Percentiles rank a stretch among this genome's conserved stretches.
Evolutionary conservation across 1,139 yeast genomes (phyloP).

Genomic region (Geotrichum cucujoidarum): DNA sequence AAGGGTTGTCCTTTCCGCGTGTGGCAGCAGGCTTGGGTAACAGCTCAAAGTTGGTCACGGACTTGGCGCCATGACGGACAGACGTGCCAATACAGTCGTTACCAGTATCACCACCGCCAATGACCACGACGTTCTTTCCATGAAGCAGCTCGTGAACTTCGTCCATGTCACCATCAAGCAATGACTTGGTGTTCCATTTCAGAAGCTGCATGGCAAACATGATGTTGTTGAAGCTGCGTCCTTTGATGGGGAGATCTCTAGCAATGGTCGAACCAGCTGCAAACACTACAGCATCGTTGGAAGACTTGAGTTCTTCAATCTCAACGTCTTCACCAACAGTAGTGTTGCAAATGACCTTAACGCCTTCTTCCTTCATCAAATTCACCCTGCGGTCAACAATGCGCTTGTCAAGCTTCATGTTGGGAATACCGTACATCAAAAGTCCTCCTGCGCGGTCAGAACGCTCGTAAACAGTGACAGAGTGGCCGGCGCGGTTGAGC

Average conservation of each 20-base stretch:
- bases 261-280: conserved; percentile 96
- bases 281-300: conserved; percentile 76
- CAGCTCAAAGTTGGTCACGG: conserved; percentile 89
- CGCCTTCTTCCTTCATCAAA: conserved; percentile 84
- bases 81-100: conserved; percentile 98
- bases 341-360: conserved; percentile 67
- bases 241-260: conserved; percentile 89
- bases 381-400: conserved; percentile 91
- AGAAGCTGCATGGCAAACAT: conserved; percentile 92
- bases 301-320: conserved; percentile 58
- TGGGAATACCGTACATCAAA: conserved; percentile 98
- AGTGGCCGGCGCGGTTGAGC: conserved; percentile 91
- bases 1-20: conserved; percentile 92
- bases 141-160: conserved; percentile 64
- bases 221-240: conserved; percentile 84
- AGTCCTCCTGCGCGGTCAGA: conserved; percentile 95
- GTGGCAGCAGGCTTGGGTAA: conserved; percentile 84
- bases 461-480: conserved; percentile 86
- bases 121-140: conserved; percentile 89
- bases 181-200: conserved; percentile 82
- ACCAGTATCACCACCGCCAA: conserved; percentile 99
- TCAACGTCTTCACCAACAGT: conserved; percentile 77
- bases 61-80: conserved; percentile 93
- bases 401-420: conserved; percentile 93
- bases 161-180: conserved; percentile 74